Base-by-base conservation (phyloP, 208 protist species). In the Zelonia costaricensis region DNA sequence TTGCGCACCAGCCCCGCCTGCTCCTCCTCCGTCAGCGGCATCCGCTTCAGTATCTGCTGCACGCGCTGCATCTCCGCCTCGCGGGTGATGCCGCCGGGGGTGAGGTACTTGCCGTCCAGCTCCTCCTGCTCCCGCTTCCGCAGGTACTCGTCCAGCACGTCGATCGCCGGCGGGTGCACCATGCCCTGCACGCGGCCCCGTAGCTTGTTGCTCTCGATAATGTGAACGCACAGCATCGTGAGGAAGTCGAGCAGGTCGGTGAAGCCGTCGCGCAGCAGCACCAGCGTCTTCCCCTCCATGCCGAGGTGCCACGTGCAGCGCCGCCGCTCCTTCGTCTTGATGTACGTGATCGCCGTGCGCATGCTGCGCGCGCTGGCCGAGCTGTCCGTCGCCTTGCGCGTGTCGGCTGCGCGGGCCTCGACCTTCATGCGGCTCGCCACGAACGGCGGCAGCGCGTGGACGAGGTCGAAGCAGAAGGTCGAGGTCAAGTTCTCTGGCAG, bases 181-280 rank as follows among this genome's bases (percentile, higher is more conserved):
- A 92, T 91, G 30, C 83, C 83, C 55, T 90, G 86, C 55, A 95
- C 62, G 27, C 86, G 83, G 3, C 84, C 76, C 31, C 89, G 85
- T 18, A 95, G 82, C 68, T 95, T 95, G 73, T 88, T 85, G 73
- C 83, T 91, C 66, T 96, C 91, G 56, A 96, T 92, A 35, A 93
- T 88, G 75, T 96, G 91, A 8, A 96, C 78, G 59, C 87, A 96
- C 23, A 96, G 70, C 80, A 90, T 93, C 9, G 86, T 88, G 18
- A 96, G 46, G 58, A 96, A 96, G 52, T 96, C 91, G 4, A 96
- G 79, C 45, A 96, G 51, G 58, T 96, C 91, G 2, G 91, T 93
- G 69, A 84, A 92, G 47, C 82, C 82, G 55, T 96, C 91, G 15
- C 91, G 84, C 46, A 96, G 71, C 35, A 96, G 69, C 31, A 96